Evolutionary conservation across 1,139 yeast genomes (phyloP), one percentile per base, ranked within the genome.

Genomic region (Pichia sp.): DNA sequence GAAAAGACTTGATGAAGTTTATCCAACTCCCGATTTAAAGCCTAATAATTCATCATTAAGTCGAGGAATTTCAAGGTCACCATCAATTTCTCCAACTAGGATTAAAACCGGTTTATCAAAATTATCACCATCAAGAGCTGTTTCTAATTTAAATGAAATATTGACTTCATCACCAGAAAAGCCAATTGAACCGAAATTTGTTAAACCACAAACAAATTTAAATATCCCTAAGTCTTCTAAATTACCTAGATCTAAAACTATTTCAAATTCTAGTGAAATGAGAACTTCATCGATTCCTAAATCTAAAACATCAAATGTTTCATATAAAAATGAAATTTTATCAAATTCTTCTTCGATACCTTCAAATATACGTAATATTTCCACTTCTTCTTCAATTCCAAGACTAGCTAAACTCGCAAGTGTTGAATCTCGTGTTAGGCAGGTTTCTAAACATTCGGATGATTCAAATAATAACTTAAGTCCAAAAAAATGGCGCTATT

Each of bases 71-170:
- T 37, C 47, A 1, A 40, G 24, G 34, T 53, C 55, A 2, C 48
- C 49, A 10, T 45, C 49, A n/a, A 35, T 35, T 7, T 60, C 63
- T 50, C 55, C 41, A n/a, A 39, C 53, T 45, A 27, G 35, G 25
- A n/a, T 22, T 20, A 11, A 8, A 23, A 35, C 10, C 24, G 45
- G 12, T 33, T 40, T 20, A 16, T 51, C 58, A 2, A 53, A 52
- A 35, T 51, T 59, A n/a, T 60, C 63, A 3, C 63, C 63, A 6
- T 57, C 62, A 1, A 53, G 55, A 37, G 53, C 55, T 9, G 48
- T 43, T 32, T 52, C 57, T 1, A 54, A 51, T 35, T 40, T 57
- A 16, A 50, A 53, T 35, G 34, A 48, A 25, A 44, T 51, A 6
- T 16, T 51, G 37, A 38, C 43, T 4, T 43, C 45, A 29, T 41